Evolutionary conservation across 2,329 filamentous ascomycete genomes (phyloP).

Genomic region (Davidsoniella australis): DNA sequence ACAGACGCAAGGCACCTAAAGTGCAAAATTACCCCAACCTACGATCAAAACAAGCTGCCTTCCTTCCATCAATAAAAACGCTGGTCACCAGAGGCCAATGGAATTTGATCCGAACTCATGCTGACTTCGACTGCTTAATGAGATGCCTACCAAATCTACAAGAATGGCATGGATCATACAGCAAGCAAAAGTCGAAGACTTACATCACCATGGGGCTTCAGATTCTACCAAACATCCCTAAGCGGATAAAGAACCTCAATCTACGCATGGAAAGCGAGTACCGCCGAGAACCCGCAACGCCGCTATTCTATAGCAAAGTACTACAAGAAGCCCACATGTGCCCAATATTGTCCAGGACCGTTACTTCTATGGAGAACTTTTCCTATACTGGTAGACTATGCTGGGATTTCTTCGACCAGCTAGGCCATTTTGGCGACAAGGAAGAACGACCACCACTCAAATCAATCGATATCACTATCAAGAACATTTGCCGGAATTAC

Average conservation of each 20-base stretch:
- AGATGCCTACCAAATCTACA: slow-evolving; percentile 47
- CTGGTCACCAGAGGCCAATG: slow-evolving; percentile 60
- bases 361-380: slow-evolving; percentile 47
- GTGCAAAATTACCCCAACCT: slow-evolving; percentile 24
- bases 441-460: slow-evolving; percentile 19
- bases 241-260: slow-evolving; percentile 43
- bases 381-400: slow-evolving; percentile 59
- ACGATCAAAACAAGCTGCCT: not conserved
- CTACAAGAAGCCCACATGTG: slow-evolving; percentile 47
- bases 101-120: slow-evolving; percentile 51
- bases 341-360: slow-evolving; percentile 39
- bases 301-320: slow-evolving; percentile 44
- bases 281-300: slow-evolving; percentile 43
- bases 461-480: slow-evolving; percentile 54
- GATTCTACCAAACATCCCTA: slow-evolving; percentile 40
- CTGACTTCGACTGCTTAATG: slow-evolving; percentile 46
- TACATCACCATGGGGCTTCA: slow-evolving; percentile 48
- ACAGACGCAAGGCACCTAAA: slow-evolving; percentile 57
- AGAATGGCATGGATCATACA: slow-evolving; percentile 47
- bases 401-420: slow-evolving; percentile 46
- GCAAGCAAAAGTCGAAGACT: slow-evolving; percentile 57
- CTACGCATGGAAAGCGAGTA: slow-evolving; percentile 58
- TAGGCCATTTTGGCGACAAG: slow-evolving; percentile 19
- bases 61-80: slow-evolving; percentile 40
- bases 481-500: slow-evolving; percentile 47